Conservation (phyloP, 805 yeast genomes). For the Brettanomyces anomalus region DNA sequence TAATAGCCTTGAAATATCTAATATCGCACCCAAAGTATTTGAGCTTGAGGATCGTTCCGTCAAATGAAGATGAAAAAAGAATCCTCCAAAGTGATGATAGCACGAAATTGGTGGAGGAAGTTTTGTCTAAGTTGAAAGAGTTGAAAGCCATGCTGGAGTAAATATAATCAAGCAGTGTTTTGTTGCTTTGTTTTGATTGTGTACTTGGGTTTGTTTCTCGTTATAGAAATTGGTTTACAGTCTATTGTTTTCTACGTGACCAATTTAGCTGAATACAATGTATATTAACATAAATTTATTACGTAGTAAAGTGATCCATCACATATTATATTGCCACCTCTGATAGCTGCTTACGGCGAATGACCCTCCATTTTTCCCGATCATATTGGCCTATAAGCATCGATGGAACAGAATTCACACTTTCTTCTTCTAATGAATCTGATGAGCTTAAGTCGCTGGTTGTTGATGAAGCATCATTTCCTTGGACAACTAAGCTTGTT, state of each 20-base stretch:
- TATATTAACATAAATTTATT: too few relatives aligned
- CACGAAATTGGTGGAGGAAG: conserved; percentile 32
- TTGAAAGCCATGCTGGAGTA: conserved; percentile 33
- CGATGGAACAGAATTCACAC: conserved; percentile 33
- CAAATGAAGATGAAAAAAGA: conserved; percentile 56
- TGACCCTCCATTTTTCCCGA: conserved; percentile 54
- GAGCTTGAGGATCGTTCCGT: conserved; percentile 56
- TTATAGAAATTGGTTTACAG: too few relatives aligned
- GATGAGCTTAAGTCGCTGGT: conserved; percentile 14
- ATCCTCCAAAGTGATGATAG: conserved; percentile 39
- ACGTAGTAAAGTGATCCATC: background rate
- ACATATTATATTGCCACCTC: background rate
- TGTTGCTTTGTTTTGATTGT: background rate
- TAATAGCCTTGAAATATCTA: conserved; percentile 56
- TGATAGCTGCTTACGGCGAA: conserved; percentile 11
- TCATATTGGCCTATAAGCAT: conserved; percentile 58
- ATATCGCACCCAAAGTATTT: conserved; percentile 82
- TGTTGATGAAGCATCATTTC: conserved; percentile 7
- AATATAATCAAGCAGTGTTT: background rate
- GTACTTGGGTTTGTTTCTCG: background rate
- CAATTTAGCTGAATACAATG: background rate
- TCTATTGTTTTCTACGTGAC: too few relatives aligned
- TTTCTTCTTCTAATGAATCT: background rate
- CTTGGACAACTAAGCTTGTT: background rate
- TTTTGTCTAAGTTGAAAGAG: conserved; percentile 45